Conservation (phyloP, 2,329 filamentous ascomycete genomes). For the Tolypocladium sp. region DNA sequence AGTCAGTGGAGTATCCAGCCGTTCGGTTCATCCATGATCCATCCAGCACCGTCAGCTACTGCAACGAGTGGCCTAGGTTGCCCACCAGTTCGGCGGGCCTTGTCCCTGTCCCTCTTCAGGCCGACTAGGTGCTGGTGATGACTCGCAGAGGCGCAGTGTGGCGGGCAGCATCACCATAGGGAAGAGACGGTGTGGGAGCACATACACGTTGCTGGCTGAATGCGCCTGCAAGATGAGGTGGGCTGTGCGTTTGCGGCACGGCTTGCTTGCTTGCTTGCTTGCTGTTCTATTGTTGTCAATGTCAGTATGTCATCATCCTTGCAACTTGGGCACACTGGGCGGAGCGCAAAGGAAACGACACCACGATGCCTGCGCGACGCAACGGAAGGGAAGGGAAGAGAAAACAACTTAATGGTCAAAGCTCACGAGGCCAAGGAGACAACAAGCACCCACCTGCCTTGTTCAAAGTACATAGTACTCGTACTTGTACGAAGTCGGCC, state of each 20-base stretch:
- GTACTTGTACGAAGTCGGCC: too few species aligned
- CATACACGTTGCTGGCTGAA: not conserved
- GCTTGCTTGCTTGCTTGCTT: not conserved
- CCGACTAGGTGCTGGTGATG: not conserved
- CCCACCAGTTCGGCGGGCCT: not conserved
- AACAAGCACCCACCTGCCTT: not conserved
- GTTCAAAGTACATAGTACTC: too few species aligned
- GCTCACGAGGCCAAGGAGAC: not conserved
- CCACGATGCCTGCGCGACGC: not conserved
- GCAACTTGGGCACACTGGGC: not conserved
- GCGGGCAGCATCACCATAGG: not conserved
- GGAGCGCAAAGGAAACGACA: not conserved
- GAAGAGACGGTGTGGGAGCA: not conserved
- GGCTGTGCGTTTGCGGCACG: too few species aligned
- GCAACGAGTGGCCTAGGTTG: not conserved
- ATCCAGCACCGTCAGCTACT: not conserved
- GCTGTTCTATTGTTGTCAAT: not conserved
- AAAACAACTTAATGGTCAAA: not conserved
- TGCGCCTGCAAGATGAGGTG: not conserved
- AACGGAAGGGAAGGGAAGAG: not conserved
- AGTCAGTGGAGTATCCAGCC: not conserved
- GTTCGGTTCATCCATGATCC: not conserved
- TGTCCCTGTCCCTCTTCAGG: not conserved
- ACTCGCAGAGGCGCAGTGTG: not conserved
- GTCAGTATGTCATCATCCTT: not conserved